These are phyloP conservation scores for Actinomortierella ambigua DNA, from an alignment of 371 early-diverging fungal genomes.

Conservation along the genomic window DNA sequence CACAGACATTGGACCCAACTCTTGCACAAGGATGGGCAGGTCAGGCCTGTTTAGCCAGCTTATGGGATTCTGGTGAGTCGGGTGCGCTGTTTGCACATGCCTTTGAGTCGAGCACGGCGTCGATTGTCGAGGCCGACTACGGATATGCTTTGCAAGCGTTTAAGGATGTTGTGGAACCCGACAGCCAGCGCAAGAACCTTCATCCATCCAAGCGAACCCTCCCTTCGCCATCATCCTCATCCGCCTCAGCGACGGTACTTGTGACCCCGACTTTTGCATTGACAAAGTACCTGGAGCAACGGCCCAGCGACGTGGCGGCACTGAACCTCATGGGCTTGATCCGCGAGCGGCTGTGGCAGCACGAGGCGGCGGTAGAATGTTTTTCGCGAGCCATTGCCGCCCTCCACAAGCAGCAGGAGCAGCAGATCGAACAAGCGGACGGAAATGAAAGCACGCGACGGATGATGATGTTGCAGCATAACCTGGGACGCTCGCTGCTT, in stretches of 20 bases:
- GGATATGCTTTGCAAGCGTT: conserved; percentile 69
- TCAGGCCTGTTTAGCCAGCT: conserved; percentile 77
- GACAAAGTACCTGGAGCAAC: conserved; percentile 75
- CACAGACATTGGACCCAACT: conserved; percentile 84
- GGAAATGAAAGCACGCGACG: conserved; percentile 1
- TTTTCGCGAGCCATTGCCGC: conserved; percentile 65
- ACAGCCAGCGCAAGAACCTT: background rate
- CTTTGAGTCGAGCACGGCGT: conserved; percentile 61
- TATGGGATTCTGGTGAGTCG: conserved; percentile 58
- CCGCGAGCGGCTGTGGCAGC: conserved; percentile 73
- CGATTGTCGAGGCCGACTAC: conserved; percentile 71
- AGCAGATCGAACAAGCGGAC: background rate
- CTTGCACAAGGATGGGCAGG: conserved; percentile 85
- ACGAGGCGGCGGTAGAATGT: conserved; percentile 68
- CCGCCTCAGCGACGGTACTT: conserved; percentile 30
- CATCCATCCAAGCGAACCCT: background rate
- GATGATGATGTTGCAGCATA: conserved; percentile 31
- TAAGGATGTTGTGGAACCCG: conserved; percentile 25
- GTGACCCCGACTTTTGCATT: conserved; percentile 70
- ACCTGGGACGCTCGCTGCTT: conserved; percentile 26
- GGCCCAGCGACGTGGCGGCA: conserved; percentile 61
- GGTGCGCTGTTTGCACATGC: conserved; percentile 78
- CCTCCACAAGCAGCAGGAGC: conserved; percentile 47
- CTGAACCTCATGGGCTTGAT: conserved; percentile 78
- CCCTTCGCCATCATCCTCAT: background rate